Conservation (phyloP, 345 rosid species). For the Gossypium sturtianum region DNA sequence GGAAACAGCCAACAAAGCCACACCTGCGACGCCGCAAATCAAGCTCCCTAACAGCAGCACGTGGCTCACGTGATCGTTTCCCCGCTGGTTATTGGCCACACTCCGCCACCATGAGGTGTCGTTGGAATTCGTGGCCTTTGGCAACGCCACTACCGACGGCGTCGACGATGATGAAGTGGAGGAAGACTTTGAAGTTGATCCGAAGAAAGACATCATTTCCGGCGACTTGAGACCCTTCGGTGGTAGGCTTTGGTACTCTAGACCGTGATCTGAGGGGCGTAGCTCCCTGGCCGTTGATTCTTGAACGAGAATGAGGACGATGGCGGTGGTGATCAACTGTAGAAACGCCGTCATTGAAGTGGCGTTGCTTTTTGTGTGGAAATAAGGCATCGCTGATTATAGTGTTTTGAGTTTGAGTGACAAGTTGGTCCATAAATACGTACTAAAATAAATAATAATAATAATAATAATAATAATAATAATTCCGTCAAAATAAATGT, state of each 20-base stretch:
- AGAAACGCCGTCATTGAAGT: background rate
- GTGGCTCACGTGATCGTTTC: slow-evolving; percentile 41
- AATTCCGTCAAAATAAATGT: no score
- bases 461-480: no score
- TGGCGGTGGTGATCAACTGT: slow-evolving; percentile 20
- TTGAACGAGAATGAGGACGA: slow-evolving; percentile 15
- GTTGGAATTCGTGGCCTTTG: slow-evolving; percentile 37
- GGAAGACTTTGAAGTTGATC: slow-evolving; percentile 15
- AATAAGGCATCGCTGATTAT: slow-evolving; percentile 3
- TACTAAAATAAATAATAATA: background rate
- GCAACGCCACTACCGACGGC: slow-evolving; percentile 32
- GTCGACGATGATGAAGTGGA: slow-evolving; percentile 15
- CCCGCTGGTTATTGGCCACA: background rate
- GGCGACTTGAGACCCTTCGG: slow-evolving; percentile 25
- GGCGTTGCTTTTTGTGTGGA: background rate
- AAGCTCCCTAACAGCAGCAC: slow-evolving; percentile 60
- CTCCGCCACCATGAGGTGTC: slow-evolving; percentile 42
- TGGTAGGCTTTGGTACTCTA: slow-evolving; percentile 43
- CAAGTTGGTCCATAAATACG: background rate
- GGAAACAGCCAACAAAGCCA: slow-evolving; percentile 40
- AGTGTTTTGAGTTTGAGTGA: background rate
- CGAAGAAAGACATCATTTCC: slow-evolving; percentile 54
- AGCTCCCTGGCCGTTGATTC: slow-evolving; percentile 39
- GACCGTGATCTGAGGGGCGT: slow-evolving; percentile 71
- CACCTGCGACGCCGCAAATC: slow-evolving; percentile 58